phyloP scores from a whole-genome alignment of 2,329 filamentous ascomycete genomes.

The Colletotrichum viniferum region DNA sequence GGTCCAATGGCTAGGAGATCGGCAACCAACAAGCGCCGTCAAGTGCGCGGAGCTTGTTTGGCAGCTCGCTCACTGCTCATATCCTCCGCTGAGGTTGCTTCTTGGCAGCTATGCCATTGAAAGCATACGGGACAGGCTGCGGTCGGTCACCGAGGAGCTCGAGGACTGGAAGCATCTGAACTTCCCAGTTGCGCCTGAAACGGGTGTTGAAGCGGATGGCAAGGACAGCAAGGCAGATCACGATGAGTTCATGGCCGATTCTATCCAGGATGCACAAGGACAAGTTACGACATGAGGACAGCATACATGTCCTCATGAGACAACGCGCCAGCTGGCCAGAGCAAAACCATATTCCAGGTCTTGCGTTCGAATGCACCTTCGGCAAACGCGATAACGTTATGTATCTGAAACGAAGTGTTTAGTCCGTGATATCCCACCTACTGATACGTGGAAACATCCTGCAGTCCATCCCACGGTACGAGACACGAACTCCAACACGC shows the following conservation, averaged over 20 bases:
- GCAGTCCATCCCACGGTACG: background rate
- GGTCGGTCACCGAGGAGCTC: conserved; percentile 92
- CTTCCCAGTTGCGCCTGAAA: conserved; percentile 57
- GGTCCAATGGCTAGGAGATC: conserved; percentile 92
- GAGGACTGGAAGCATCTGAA: conserved; percentile 92
- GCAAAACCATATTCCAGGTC: background rate
- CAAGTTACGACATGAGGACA: background rate
- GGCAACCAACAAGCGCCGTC: conserved; percentile 89
- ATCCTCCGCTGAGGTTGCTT: conserved; percentile 85
- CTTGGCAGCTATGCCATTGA: conserved; percentile 94
- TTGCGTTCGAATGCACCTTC: background rate
- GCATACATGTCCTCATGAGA: background rate
- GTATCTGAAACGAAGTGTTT: background rate
- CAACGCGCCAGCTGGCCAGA: background rate
- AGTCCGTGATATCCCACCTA: background rate
- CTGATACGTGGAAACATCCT: background rate
- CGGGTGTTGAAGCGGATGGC: background rate
- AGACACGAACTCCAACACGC: background rate
- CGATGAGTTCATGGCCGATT: conserved; percentile 5
- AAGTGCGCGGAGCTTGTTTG: conserved; percentile 94
- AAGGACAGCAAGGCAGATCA: conserved; percentile 12
- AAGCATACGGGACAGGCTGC: conserved; percentile 87
- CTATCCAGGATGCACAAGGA: background rate
- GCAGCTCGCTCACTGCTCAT: conserved; percentile 94
- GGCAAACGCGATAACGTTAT: background rate